Conservation (phyloP, 495 filamentous ascomycete genomes). For the Penicillium longicatenatum region DNA sequence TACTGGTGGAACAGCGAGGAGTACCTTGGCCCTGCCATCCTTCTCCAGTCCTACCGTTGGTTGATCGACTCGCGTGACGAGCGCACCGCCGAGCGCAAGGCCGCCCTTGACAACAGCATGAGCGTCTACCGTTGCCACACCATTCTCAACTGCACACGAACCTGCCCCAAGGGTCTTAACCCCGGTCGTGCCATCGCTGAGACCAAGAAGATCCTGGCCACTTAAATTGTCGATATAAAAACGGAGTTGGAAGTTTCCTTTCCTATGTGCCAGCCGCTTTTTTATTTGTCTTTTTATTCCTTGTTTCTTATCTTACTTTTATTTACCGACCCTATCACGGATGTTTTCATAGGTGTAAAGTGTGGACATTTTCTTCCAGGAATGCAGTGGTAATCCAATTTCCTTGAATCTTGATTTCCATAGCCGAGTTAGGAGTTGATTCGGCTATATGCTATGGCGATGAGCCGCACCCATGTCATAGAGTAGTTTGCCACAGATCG, state of each 20-base stretch:
- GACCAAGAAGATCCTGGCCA: conserved; percentile 96
- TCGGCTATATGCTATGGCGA: neutral
- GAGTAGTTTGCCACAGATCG: neutral
- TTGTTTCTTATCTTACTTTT: conserved; percentile 24
- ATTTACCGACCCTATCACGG: conserved; percentile 35
- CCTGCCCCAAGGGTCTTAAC: conserved; percentile 98
- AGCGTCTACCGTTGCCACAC: conserved; percentile 98
- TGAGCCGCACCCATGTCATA: neutral
- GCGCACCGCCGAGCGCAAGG: conserved; percentile 81
- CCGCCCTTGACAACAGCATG: conserved; percentile 95
- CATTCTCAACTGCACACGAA: conserved; percentile 95
- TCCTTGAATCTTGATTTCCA: conserved; percentile 10
- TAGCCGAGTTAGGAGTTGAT: neutral
- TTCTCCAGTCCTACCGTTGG: conserved; percentile 97
- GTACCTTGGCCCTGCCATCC: conserved; percentile 94
- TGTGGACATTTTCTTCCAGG: conserved; percentile 40
- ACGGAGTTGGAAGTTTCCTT: conserved; percentile 38
- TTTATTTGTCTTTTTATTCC: conserved; percentile 19
- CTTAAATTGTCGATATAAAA: conserved; percentile 38
- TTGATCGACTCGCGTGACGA: conserved; percentile 90
- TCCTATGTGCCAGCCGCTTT: conserved; percentile 32
- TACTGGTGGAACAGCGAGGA: conserved; percentile 99
- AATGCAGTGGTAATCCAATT: conserved; percentile 31
- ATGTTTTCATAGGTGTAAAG: conserved; percentile 55
- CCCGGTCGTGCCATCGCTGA: conserved; percentile 91